phyloP scores from a whole-genome alignment of 352 stramenopile species.

The Thalassiosira livingstoniorum region DNA sequence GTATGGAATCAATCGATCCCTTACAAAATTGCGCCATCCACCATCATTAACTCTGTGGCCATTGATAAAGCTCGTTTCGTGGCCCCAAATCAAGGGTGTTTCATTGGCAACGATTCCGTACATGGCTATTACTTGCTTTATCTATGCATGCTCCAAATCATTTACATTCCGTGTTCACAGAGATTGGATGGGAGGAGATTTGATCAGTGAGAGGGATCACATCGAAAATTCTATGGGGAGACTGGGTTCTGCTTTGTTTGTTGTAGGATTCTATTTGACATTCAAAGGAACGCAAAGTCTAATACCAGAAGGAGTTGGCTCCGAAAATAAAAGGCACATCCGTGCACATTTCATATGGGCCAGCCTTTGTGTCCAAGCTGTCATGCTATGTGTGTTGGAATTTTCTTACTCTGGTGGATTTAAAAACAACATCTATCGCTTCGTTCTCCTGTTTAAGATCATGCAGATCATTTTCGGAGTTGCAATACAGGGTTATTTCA shows the following conservation, averaged over 20 bases:
- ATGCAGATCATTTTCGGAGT: constrained; percentile 58
- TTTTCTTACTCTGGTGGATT: constrained; percentile 96
- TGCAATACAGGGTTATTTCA: constrained; percentile 79
- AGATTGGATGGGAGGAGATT: constrained; percentile 50
- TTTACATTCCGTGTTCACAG: constrained; percentile 51
- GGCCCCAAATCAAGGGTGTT: constrained; percentile 89
- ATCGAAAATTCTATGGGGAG: constrained; percentile 60
- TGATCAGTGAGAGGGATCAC: constrained; percentile 43
- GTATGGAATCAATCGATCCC: constrained; percentile 93
- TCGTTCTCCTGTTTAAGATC: constrained; percentile 62
- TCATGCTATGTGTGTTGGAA: constrained; percentile 94
- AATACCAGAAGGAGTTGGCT: constrained; percentile 68
- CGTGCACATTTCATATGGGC: constrained; percentile 90
- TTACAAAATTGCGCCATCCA: constrained; percentile 95
- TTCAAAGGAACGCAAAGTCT: constrained; percentile 81
- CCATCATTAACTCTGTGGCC: constrained; percentile 92
- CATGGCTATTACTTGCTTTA: constrained; percentile 35
- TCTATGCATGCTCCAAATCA: constrained; percentile 36
- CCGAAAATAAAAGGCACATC: constrained; percentile 82
- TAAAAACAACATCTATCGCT: constrained; percentile 90
- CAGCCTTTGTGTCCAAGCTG: constrained; percentile 87
- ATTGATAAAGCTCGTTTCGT: constrained; percentile 90
- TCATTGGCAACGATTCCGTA: constrained; percentile 77
- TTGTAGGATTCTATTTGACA: constrained; percentile 62
- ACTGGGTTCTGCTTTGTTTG: constrained; percentile 62